These are phyloP conservation scores for Aspergillus coremiiformis DNA, from an alignment of 495 filamentous ascomycete genomes.

Conservation along the genomic window DNA sequence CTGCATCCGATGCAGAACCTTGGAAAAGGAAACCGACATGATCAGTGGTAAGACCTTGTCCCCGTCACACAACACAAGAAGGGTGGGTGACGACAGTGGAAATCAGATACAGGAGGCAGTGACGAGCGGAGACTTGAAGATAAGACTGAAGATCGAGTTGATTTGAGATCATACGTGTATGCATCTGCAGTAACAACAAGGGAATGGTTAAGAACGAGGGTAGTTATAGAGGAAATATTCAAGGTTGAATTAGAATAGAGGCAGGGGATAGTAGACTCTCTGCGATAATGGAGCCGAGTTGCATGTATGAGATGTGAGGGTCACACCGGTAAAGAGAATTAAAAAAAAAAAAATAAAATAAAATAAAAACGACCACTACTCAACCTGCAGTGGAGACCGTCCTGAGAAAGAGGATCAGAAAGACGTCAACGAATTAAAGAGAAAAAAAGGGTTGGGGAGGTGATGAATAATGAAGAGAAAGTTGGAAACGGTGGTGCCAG, in stretches of 20 bases:
- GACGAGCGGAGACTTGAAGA: neutral
- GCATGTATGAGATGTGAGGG: slow-evolving; percentile 12
- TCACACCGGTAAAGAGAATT: slow-evolving; percentile 6
- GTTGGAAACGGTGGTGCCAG: neutral
- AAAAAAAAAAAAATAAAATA: neutral
- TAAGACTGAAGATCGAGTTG: slow-evolving; percentile 5
- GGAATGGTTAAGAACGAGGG: slow-evolving; percentile 6
- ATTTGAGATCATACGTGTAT: slow-evolving; percentile 12
- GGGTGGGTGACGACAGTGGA: neutral
- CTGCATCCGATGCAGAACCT: slow-evolving; percentile 43
- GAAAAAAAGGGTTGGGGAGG: neutral
- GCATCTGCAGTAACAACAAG: slow-evolving; percentile 3
- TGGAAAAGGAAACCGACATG: slow-evolving; percentile 38
- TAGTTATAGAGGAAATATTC: neutral
- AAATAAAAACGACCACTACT: slow-evolving; percentile 4
- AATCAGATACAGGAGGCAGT: neutral
- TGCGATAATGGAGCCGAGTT: slow-evolving; percentile 5
- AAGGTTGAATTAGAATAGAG: neutral
- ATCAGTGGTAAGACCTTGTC: neutral
- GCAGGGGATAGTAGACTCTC: too few species aligned
- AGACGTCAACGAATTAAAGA: too few species aligned
- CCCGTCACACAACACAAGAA: too few species aligned
- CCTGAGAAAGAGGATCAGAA: neutral
- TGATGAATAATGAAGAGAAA: neutral
- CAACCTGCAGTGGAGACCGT: slow-evolving; percentile 8